Base-by-base conservation (phyloP, 306 rosid species). In the Rubus parviflorus region DNA sequence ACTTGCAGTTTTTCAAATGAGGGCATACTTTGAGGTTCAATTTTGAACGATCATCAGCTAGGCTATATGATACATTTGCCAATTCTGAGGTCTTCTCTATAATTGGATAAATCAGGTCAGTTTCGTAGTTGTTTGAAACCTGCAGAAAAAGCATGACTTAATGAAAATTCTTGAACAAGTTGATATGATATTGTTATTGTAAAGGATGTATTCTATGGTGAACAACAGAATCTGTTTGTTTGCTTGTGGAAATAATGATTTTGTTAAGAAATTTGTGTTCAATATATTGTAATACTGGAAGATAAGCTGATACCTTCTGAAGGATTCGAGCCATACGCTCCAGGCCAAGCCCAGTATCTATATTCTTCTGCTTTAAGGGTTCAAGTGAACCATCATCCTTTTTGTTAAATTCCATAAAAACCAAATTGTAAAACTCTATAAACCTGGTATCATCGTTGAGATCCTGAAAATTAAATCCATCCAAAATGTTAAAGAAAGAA, bases 271-370 rank as follows among this genome's bases (percentile, higher is more conserved):
- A n/a, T 58, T 41, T 20, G 46, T 41, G 68, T 6, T 68, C 38
- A 49, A 52, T 11, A 60, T 43, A 63, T 63, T 37, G 62, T 63
- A 74, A 58, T 76, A 58, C 76, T 62, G 51, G 64, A 54, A 82
- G 77, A 37, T 23, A 49, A 76, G 77, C 43, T 57, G 65, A 74
- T 79, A 94, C 97, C 93, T 94, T 87, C 83, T 92, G 97, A 77
- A 94, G 98, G 80, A 92, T 94, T 66, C 96, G 86, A 78, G 98
- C 97, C 96, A 92, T 63, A 62, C 97, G 97, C 87, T 94, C 98
- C 58, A 94, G 87, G 77, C 98, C 98, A 69, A 94, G 96, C 62
- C 98, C 98, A 37, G 97, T 94, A 79, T 94, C 98, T 75, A 94
- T 94, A 77, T 90, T 90, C 89, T 89, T 94, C 83, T 94, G 96